Evolutionary conservation across 192 early-diverging fungal genomes (phyloP).

Genomic region (Coemansia biformis): DNA sequence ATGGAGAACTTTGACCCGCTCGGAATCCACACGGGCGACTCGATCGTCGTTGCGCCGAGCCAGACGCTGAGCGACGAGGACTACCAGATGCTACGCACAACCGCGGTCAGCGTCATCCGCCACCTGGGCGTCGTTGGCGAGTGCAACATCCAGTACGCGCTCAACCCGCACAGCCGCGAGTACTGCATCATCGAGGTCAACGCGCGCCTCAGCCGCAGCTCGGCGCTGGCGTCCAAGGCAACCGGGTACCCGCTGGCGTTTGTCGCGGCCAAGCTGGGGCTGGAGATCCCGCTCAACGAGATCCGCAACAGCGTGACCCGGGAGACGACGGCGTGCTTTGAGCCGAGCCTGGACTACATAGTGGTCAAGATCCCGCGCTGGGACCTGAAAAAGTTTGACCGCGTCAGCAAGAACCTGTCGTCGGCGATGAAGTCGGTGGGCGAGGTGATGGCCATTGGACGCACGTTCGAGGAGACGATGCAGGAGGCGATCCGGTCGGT

Average conservation of each 20-base stretch:
- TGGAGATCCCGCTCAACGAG: slow-evolving; percentile 87
- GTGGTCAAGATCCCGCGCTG: slow-evolving; percentile 82
- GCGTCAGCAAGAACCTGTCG: slow-evolving; percentile 81
- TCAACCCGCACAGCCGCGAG: slow-evolving; percentile 90
- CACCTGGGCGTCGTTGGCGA: slow-evolving; percentile 98
- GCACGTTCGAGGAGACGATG: slow-evolving; percentile 96
- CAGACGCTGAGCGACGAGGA: slow-evolving; percentile 97
- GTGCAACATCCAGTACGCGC: slow-evolving; percentile 98
- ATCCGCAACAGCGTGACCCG: slow-evolving; percentile 94
- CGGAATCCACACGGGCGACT: slow-evolving; percentile 99
- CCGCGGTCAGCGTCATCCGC: slow-evolving; percentile 94
- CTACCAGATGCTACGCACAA: slow-evolving; percentile 96
- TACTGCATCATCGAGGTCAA: slow-evolving; percentile 99
- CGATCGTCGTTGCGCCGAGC: slow-evolving; percentile 95
- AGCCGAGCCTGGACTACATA: slow-evolving; percentile 91
- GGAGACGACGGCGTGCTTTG: slow-evolving; percentile 94
- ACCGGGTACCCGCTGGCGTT: slow-evolving; percentile 98
- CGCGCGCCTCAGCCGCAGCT: slow-evolving; percentile 86
- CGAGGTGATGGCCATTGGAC: slow-evolving; percentile 96
- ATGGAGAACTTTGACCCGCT: slow-evolving; percentile 99
- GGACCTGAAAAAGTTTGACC: slow-evolving; percentile 96
- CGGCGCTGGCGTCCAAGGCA: slow-evolving; percentile 94
- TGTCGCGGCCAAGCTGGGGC: slow-evolving; percentile 94
- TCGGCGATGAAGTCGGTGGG: slow-evolving; percentile 97
- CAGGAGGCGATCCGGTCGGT: slow-evolving; percentile 94